phyloP scores from a whole-genome alignment of 2,329 filamentous ascomycete species.

The Monosporascus sp. region DNA sequence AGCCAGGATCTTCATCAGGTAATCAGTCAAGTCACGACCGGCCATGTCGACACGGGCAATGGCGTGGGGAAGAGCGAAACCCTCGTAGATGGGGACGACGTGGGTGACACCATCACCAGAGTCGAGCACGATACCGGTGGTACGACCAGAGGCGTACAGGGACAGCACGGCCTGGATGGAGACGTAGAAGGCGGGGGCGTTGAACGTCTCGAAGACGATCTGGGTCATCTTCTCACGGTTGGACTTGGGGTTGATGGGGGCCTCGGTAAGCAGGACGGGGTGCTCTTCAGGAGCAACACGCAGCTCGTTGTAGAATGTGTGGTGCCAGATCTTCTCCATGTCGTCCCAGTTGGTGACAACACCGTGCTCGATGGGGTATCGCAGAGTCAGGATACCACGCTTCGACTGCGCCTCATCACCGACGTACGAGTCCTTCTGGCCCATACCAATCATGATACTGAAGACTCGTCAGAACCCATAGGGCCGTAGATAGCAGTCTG shows the following conservation, averaged over 20 bases:
- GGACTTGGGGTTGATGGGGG: conserved; percentile 99
- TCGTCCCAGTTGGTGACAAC: conserved; percentile 99
- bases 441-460: conserved; percentile 99
- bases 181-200: conserved; percentile 99
- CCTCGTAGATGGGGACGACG: conserved; percentile 99
- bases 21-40: conserved; percentile 99
- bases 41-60: conserved; percentile 99
- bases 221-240: conserved; percentile 99
- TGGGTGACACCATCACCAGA: conserved; percentile 99
- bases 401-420: conserved; percentile 99
- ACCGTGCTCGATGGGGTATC: conserved; percentile 99
- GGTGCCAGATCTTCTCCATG: conserved; percentile 99
- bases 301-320: conserved; percentile 99
- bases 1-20: conserved; percentile 99
- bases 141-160: conserved; percentile 99
- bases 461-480: conserved; percentile 26
- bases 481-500: conserved; percentile 2
- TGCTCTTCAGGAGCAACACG: conserved; percentile 99
- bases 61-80: conserved; percentile 99
- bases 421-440: conserved; percentile 99
- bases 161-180: conserved; percentile 99
- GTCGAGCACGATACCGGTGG: conserved; percentile 99
- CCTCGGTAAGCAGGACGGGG: conserved; percentile 97
- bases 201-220: conserved; percentile 99
- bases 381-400: conserved; percentile 99